Conservation (phyloP, 1,284 basidiomycete genomes). For the Ganoderma sp. region DNA sequence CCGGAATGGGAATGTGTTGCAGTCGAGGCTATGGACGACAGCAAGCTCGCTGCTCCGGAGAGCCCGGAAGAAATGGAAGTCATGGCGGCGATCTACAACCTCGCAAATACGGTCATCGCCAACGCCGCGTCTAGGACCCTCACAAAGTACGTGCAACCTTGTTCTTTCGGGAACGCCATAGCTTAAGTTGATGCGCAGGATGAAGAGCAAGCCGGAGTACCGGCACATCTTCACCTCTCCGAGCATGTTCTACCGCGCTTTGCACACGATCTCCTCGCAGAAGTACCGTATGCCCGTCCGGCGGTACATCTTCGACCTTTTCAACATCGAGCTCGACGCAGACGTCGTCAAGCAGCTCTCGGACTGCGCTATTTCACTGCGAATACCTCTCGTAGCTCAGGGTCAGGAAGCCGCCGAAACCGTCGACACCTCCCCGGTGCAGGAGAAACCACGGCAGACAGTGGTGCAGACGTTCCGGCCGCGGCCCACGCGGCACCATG, state of each 20-base stretch:
- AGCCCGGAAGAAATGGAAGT: conserved; percentile 84
- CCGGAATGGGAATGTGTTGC: conserved; percentile 72
- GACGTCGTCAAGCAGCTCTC: conserved; percentile 59
- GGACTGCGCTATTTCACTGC: conserved; percentile 47
- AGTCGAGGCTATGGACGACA: conserved; percentile 51
- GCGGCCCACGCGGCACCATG: conserved; percentile 39
- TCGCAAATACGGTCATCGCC: conserved; percentile 95
- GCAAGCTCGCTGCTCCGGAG: conserved; percentile 67
- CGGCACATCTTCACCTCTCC: conserved; percentile 80
- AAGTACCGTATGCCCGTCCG: conserved; percentile 91
- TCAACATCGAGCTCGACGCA: conserved; percentile 78
- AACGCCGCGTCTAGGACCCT: conserved; percentile 90
- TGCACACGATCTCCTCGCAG: conserved; percentile 86
- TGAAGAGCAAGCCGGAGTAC: conserved; percentile 82
- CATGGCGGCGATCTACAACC: conserved; percentile 88
- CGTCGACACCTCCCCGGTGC: conserved; percentile 9
- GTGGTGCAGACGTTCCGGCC: conserved; percentile 22
- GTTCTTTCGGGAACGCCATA: not conserved
- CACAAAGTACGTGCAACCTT: conserved; percentile 62
- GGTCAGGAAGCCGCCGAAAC: conserved; percentile 13
- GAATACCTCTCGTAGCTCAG: conserved; percentile 16
- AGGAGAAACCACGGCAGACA: conserved; percentile 14
- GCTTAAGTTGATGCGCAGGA: conserved; percentile 49
- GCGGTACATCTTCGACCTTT: conserved; percentile 91
- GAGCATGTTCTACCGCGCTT: conserved; percentile 80